These are phyloP conservation scores for Fraxinus latifolia DNA, from an alignment of 305 asterid genomes.

Conservation along the genomic window DNA sequence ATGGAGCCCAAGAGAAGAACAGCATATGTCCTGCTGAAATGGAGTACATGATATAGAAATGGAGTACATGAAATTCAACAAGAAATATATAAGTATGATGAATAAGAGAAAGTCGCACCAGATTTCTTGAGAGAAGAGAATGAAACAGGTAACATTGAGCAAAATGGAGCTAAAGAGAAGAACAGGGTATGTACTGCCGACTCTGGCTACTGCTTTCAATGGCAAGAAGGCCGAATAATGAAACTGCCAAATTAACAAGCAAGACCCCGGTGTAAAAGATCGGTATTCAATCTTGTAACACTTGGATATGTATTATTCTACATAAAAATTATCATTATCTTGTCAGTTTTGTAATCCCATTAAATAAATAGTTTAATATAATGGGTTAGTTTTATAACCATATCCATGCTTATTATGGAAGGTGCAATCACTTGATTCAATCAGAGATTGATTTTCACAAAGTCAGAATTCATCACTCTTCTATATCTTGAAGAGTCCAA, in stretches of 20 bases:
- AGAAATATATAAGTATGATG: neutral
- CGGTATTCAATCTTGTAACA: neutral
- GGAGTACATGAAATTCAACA: neutral
- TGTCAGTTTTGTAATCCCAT: neutral
- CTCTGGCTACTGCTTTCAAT: slow-evolving; percentile 92
- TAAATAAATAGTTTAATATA: too few relatives aligned
- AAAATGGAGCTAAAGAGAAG: slow-evolving; percentile 70
- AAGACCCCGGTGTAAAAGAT: slow-evolving; percentile 62
- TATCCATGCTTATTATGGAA: neutral
- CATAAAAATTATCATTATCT: neutral
- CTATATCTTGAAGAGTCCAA: neutral
- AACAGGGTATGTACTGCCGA: slow-evolving; percentile 80
- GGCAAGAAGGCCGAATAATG: slow-evolving; percentile 80
- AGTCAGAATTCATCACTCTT: neutral
- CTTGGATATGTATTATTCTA: neutral
- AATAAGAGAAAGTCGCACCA: slow-evolving; percentile 31
- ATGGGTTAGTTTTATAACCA: too few relatives aligned
- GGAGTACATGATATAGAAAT: neutral
- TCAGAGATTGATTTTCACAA: neutral
- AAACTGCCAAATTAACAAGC: slow-evolving; percentile 66
- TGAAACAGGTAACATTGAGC: slow-evolving; percentile 71
- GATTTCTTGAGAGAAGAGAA: slow-evolving; percentile 60
- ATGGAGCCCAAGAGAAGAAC: slow-evolving; percentile 63
- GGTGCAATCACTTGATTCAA: neutral
- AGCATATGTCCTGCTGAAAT: neutral